Base-by-base conservation (phyloP, 2,329 filamentous ascomycete species). In the Fusarium incarnatum region DNA sequence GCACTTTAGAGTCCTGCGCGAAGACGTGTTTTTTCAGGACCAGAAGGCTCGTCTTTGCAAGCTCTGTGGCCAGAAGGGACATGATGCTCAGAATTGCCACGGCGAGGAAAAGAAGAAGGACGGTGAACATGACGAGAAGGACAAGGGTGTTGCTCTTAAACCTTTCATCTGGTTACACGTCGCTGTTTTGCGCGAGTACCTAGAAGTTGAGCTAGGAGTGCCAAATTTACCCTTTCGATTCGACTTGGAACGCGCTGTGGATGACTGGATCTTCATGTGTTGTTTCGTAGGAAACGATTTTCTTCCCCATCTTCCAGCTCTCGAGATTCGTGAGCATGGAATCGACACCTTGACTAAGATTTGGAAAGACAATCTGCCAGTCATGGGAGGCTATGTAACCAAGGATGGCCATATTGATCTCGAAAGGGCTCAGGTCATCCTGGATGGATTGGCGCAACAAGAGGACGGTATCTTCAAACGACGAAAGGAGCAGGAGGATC, bases 221-320 rank as follows among this genome's bases (percentile, higher is more conserved):
- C 91, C 93, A 20, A 88, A 90, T 59, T 88, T 97, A 71, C 91
- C 91, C 3, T 98, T 98, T 81, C 88, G 89, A 57, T 98, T 97
- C 80, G 94, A 99, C 78, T 85, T 99, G 46, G 96, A 99, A 81
- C 90, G 96, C 71, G 94, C 94, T 27, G 88, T 98, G 63, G 96
- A 98, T 80, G 95, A 98, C 78, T 98, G 95, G 96, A 94, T 98
- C 16, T 98, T 98, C 80, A 96, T 98, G 90, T 98, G 95, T 82
- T 98, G 97, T 83, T 98, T 98, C 79, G 95, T 98, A 60, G 95
- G 95, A 72, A 99, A 99, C 81, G 97, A 99, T 83, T 99, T 99
- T 83, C 83, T 99, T 73, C 96, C 96, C 53, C 96, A 99, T 85
- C 85, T 99, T 62, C 96, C 96, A n/a, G 97, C 95, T 75, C 86